Evolutionary conservation across 352 stramenopile species (phyloP).

Genomic region (Phytophthora europaea): DNA sequence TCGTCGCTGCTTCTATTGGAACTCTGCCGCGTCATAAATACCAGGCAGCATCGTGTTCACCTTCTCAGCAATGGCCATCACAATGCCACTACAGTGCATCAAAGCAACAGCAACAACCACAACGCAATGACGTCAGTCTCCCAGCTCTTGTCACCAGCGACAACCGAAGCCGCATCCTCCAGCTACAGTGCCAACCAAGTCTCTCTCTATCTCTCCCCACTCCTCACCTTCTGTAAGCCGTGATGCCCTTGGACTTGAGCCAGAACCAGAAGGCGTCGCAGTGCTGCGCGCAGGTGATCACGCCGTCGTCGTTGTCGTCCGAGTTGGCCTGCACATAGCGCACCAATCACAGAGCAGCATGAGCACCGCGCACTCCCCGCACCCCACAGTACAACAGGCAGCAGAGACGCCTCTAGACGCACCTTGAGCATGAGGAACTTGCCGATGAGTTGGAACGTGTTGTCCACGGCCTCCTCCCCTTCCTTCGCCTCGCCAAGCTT

Average conservation of each 20-base stretch:
- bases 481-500: slow-evolving; percentile 89
- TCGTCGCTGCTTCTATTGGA: slow-evolving; percentile 79
- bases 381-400: not conserved
- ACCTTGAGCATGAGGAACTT: slow-evolving; percentile 93
- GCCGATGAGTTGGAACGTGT: slow-evolving; percentile 99
- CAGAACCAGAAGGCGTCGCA: slow-evolving; percentile 98
- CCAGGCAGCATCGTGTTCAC: slow-evolving; percentile 97
- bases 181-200: not conserved
- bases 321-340: slow-evolving; percentile 60
- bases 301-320: slow-evolving; percentile 88
- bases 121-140: not conserved
- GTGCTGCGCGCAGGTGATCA: slow-evolving; percentile 95
- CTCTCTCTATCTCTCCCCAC: not conserved
- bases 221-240: slow-evolving; percentile 89
- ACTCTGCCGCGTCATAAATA: slow-evolving; percentile 96
- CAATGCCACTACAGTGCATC: slow-evolving; percentile 89
- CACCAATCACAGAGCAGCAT: slow-evolving; percentile 36
- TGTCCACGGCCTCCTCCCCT: slow-evolving; percentile 90
- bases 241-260: slow-evolving; percentile 96
- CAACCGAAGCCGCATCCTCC: not conserved
- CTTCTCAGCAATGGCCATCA: slow-evolving; percentile 98
- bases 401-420: not conserved
- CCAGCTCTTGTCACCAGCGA: not conserved
- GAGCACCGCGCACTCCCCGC: not conserved
- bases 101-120: slow-evolving; percentile 16